These are phyloP conservation scores for Penicillium lividum DNA, from an alignment of 495 filamentous ascomycete genomes.

Conservation along the genomic window DNA sequence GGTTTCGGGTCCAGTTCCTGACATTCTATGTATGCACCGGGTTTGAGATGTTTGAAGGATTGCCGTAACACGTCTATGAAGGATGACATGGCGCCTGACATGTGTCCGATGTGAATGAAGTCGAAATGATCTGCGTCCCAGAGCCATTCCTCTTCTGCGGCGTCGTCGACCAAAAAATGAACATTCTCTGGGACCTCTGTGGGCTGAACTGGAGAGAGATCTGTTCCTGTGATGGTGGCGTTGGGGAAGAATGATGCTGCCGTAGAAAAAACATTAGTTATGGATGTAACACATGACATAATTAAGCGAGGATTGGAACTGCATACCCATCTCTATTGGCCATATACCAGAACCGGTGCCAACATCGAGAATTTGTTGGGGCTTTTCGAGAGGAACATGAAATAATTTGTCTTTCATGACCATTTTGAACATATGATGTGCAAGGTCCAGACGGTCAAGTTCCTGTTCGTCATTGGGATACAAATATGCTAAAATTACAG, in stretches of 20 bases:
- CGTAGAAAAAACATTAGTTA: background rate
- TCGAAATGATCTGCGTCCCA: slow-evolving; percentile 49
- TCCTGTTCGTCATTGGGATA: slow-evolving; percentile 60
- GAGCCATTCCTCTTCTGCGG: slow-evolving; percentile 52
- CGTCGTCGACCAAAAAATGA: slow-evolving; percentile 59
- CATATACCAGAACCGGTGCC: slow-evolving; percentile 72
- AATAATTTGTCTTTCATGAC: slow-evolving; percentile 54
- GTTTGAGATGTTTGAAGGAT: slow-evolving; percentile 52
- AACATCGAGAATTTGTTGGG: slow-evolving; percentile 63
- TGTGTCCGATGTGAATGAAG: slow-evolving; percentile 47
- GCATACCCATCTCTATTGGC: slow-evolving; percentile 63
- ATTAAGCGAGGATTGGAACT: slow-evolving; percentile 7
- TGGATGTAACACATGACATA: background rate
- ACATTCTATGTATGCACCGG: slow-evolving; percentile 67
- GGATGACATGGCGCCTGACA: slow-evolving; percentile 43
- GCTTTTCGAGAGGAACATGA: slow-evolving; percentile 59
- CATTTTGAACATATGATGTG: slow-evolving; percentile 60
- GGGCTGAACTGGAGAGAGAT: slow-evolving; percentile 66
- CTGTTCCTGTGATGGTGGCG: slow-evolving; percentile 59
- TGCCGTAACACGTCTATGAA: slow-evolving; percentile 45
- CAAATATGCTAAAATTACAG: slow-evolving; percentile 43
- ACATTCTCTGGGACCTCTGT: slow-evolving; percentile 57
- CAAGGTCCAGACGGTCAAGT: slow-evolving; percentile 57
- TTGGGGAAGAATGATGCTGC: slow-evolving; percentile 54
- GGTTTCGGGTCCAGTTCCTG: slow-evolving; percentile 62